Percentiles rank a stretch among this genome's conserved stretches.
Evolutionary conservation across 2,329 filamentous ascomycete genomes (phyloP).

Genomic region (Pyricularia pennisetigena): DNA sequence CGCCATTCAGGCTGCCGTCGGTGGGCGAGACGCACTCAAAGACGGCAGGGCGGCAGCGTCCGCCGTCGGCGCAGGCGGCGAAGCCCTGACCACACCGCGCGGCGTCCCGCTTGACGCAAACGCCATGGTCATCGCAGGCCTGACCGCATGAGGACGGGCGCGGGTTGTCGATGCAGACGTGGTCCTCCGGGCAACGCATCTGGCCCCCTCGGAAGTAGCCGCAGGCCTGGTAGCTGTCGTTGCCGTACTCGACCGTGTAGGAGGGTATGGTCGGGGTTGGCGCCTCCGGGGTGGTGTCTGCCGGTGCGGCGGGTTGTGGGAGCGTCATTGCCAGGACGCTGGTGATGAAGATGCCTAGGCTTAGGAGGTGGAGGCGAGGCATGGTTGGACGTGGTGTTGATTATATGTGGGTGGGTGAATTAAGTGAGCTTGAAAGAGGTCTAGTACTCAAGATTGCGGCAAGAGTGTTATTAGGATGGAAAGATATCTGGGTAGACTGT

Average conservation of each 20-base stretch:
- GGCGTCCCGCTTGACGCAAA: neutral
- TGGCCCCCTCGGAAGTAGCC: neutral
- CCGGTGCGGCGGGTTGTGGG: too few species aligned
- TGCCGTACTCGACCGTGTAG: neutral
- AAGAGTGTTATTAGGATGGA: too few species aligned
- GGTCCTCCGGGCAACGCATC: neutral
- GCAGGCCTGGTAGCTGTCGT: constrained; percentile 1
- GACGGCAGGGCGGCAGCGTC: neutral
- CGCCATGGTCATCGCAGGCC: neutral
- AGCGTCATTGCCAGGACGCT: neutral
- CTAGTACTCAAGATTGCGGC: neutral
- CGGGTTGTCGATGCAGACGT: constrained; percentile 4
- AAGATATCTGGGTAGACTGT: too few species aligned
- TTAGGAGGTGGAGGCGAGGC: neutral
- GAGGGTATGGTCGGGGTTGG: neutral
- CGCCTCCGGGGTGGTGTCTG: neutral
- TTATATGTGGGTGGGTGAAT: neutral
- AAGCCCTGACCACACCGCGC: neutral
- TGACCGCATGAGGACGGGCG: neutral
- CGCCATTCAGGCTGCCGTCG: neutral
- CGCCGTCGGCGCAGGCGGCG: neutral
- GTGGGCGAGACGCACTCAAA: neutral
- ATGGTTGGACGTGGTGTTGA: neutral
- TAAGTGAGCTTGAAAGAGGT: neutral
- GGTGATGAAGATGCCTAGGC: neutral